Evolutionary conservation across 148 eudicot genomes (phyloP).

Genomic region (Hydrangea macrophylla): DNA sequence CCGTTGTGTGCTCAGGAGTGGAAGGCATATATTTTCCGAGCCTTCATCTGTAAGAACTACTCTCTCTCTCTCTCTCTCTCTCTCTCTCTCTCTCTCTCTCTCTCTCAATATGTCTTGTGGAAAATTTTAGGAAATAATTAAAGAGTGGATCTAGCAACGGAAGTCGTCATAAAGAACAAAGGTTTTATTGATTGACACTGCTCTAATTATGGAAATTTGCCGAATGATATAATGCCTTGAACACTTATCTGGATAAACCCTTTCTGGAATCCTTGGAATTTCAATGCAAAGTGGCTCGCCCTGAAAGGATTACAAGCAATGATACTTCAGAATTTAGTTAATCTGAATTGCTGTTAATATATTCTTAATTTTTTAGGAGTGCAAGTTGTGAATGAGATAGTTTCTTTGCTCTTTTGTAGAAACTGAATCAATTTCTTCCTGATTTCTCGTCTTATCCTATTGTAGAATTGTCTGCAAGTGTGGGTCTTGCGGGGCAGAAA

Average conservation of each 20-base stretch:
- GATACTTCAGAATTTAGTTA: neutral
- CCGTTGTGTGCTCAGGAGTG: conserved; percentile 68
- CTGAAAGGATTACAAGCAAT: neutral
- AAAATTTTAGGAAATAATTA: neutral
- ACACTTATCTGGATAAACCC: too few relatives aligned
- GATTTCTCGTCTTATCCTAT: conserved; percentile 1
- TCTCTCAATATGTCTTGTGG: neutral
- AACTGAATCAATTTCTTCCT: neutral
- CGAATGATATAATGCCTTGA: neutral
- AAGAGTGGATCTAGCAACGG: neutral
- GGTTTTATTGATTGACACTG: too few relatives aligned
- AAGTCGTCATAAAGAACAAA: neutral
- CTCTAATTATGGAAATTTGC: neutral
- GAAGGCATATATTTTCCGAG: conserved; percentile 74
- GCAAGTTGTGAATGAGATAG: neutral
- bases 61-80: neutral
- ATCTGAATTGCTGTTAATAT: neutral
- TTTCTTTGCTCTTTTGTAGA: conserved; percentile 3
- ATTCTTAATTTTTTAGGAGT: too few relatives aligned
- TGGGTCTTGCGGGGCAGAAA: conserved; percentile 61
- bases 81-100: neutral
- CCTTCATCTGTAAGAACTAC: conserved; percentile 64
- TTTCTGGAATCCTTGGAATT: neutral
- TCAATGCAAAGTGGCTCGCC: neutral
- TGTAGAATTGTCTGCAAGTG: conserved; percentile 74